Evolutionary conservation across 169 alveolate genomes (phyloP).

Genomic region (Plasmodium ovale): DNA sequence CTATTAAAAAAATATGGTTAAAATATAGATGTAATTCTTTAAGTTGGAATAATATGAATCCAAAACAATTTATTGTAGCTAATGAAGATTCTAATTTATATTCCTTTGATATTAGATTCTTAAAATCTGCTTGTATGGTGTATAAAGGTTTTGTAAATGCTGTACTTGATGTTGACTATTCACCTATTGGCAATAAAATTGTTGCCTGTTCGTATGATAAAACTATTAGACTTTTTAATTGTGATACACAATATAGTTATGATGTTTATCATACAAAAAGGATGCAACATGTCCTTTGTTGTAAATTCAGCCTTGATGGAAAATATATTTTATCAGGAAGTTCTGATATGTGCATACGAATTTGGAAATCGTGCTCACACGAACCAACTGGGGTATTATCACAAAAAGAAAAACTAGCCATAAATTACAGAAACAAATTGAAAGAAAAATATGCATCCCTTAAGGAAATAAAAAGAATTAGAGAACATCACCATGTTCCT

Average conservation of each 20-base stretch:
- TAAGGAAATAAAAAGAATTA: slow-evolving; percentile 90
- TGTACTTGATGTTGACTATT: slow-evolving; percentile 95
- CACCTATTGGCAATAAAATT: slow-evolving; percentile 98
- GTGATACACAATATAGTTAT: slow-evolving; percentile 93
- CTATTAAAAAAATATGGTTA: slow-evolving; percentile 90
- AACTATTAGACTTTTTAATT: slow-evolving; percentile 95
- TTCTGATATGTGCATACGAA: slow-evolving; percentile 97
- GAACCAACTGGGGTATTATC: slow-evolving; percentile 83
- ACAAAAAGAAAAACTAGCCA: slow-evolving; percentile 87
- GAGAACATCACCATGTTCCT: slow-evolving; percentile 92
- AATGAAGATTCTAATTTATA: slow-evolving; percentile 98
- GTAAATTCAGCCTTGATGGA: slow-evolving; percentile 95
- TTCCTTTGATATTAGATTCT: slow-evolving; percentile 97
- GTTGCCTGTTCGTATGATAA: slow-evolving; percentile 98
- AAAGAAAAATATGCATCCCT: slow-evolving; percentile 87
- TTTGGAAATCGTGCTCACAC: slow-evolving; percentile 94
- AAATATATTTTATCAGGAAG: slow-evolving; percentile 96
- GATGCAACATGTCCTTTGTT: slow-evolving; percentile 95
- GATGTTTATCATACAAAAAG: slow-evolving; percentile 98
- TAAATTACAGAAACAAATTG: slow-evolving; percentile 89
- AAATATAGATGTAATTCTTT: slow-evolving; percentile 94
- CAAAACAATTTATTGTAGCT: slow-evolving; percentile 96
- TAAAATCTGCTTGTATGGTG: slow-evolving; percentile 93
- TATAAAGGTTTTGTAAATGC: slow-evolving; percentile 95
- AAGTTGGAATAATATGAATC: slow-evolving; percentile 99